Evolutionary conservation across 1,284 basidiomycete species (phyloP).

Genomic region (Afroboletus lepidellus): DNA sequence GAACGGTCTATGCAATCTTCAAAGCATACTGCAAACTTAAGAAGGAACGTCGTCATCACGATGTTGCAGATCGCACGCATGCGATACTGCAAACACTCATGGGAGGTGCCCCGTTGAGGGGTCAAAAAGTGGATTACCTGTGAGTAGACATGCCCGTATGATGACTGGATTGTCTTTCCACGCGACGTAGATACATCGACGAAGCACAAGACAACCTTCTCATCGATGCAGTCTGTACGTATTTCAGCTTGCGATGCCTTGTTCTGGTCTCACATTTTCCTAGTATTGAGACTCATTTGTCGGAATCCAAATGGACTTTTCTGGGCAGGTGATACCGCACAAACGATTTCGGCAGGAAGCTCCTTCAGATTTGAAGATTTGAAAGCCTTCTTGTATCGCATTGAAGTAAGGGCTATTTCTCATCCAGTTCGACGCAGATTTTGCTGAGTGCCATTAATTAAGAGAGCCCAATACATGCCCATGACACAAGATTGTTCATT

Average conservation of each 20-base stretch:
- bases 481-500: constrained; percentile 16
- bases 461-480: constrained; percentile 20
- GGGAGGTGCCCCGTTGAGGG: constrained; percentile 33
- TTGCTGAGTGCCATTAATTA: background rate
- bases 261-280: background rate
- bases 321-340: constrained; percentile 80
- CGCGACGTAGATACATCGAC: constrained; percentile 58
- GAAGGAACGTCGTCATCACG: constrained; percentile 45
- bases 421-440: background rate
- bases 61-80: constrained; percentile 67
- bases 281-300: constrained; percentile 63
- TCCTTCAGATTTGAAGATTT: constrained; percentile 72
- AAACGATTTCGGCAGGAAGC: constrained; percentile 71
- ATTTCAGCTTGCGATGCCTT: background rate
- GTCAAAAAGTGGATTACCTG: constrained; percentile 56
- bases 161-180: background rate
- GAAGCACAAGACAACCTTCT: constrained; percentile 73
- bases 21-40: constrained; percentile 52
- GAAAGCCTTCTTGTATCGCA: constrained; percentile 60
- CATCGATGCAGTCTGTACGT: constrained; percentile 59
- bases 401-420: constrained; percentile 44
- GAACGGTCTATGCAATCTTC: constrained; percentile 57
- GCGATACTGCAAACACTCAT: constrained; percentile 44
- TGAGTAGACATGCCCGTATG: constrained; percentile 32
- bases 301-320: constrained; percentile 65